Conservation (phyloP, 441 rosid species). For the Isatis lusitanica region DNA sequence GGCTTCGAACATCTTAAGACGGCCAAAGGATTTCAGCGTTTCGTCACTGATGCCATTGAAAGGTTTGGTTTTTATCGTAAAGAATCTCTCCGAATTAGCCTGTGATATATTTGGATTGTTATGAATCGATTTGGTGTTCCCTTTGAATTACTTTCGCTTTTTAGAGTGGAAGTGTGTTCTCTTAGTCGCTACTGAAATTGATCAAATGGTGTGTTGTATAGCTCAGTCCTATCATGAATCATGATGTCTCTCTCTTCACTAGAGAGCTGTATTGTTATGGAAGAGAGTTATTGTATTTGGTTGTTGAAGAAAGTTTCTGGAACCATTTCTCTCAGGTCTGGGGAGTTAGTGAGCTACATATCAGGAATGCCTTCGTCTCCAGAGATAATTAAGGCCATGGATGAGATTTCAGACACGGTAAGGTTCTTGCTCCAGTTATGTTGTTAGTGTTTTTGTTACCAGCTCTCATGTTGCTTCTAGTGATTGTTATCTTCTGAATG, state of each 20-base stretch:
- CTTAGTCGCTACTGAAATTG: conserved; percentile 1
- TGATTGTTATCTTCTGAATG: conserved; percentile 20
- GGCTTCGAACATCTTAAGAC: conserved; percentile 72
- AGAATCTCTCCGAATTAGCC: not conserved
- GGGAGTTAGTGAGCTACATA: conserved; percentile 67
- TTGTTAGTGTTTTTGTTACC: not conserved
- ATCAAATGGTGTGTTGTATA: conserved; percentile 2
- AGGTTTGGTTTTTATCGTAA: conserved; percentile 43
- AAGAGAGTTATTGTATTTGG: conserved; percentile 2
- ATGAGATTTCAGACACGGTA: conserved; percentile 89
- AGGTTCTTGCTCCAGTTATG: conserved; percentile 20
- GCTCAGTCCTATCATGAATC: not conserved
- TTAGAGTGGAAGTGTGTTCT: not conserved
- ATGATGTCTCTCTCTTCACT: conserved; percentile 1
- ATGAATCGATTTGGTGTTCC: not conserved
- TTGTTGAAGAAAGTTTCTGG: not conserved
- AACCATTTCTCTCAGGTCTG: conserved; percentile 52
- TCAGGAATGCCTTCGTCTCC: conserved; percentile 69
- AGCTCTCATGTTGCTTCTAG: conserved; percentile 4
- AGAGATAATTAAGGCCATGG: conserved; percentile 79
- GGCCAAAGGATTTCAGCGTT: conserved; percentile 77
- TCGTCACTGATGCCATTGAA: conserved; percentile 90
- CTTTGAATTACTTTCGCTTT: not conserved
- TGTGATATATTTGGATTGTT: not conserved
- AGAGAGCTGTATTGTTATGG: not conserved